Percentiles rank a stretch among this genome's conserved stretches.
Evolutionary conservation across 2,329 filamentous ascomycete species (phyloP).

Genomic region (Trichoderma lentiforme): DNA sequence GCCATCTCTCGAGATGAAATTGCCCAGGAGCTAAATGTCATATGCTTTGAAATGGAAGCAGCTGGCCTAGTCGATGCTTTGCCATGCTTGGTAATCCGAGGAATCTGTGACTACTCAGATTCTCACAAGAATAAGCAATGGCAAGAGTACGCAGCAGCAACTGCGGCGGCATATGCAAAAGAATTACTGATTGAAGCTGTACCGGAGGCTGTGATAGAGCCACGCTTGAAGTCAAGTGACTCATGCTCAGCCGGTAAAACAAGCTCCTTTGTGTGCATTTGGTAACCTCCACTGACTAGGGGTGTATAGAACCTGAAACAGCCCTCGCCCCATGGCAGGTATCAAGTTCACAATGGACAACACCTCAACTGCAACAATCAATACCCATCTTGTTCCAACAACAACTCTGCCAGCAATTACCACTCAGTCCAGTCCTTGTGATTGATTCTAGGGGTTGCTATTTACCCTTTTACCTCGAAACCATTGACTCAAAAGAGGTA

Average conservation of each 20-base stretch:
- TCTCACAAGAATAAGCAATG: constrained; percentile 17
- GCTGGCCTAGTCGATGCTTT: constrained; percentile 3
- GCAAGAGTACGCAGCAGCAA: constrained; percentile 16
- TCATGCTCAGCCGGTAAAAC: background rate
- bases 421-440: background rate
- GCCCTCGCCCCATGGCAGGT: no score
- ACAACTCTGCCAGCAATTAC: background rate
- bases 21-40: background rate
- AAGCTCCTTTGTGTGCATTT: background rate
- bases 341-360: background rate
- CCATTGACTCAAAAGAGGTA: background rate
- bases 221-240: accelerated
- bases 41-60: constrained; percentile 18
- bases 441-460: background rate
- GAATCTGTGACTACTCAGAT: constrained; percentile 18
- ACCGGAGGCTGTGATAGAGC: background rate
- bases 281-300: accelerated
- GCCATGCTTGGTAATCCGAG: constrained; percentile 8
- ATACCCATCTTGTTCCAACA: background rate
- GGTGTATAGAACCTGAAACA: background rate
- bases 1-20: background rate
- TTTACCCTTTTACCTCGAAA: background rate
- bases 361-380: no score
- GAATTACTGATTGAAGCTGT: background rate
- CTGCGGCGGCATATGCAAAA: constrained; percentile 2